Evolutionary conservation across 176 grass and related monocot species (phyloP).

Genomic region (Avena eriantha): DNA sequence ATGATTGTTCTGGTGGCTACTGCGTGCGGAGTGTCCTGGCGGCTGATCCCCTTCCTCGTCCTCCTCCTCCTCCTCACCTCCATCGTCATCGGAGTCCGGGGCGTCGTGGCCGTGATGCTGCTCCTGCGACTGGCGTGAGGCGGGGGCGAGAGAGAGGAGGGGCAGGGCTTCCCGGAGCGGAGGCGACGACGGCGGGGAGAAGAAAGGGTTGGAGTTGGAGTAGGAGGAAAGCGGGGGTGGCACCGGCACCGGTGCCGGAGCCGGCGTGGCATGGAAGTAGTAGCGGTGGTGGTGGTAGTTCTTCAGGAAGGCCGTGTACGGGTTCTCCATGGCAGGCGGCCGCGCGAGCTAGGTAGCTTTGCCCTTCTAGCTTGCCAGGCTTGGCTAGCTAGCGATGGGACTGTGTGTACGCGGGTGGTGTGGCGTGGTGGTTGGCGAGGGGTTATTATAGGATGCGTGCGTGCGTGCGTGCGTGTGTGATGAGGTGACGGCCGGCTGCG

Average conservation of each 20-base stretch:
- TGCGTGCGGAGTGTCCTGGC: neutral
- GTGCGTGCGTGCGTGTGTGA: neutral
- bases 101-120: neutral
- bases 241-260: neutral
- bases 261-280: constrained; percentile 20
- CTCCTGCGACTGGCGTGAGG: neutral
- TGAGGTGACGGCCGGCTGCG: neutral
- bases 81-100: neutral
- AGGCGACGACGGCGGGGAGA: constrained; percentile 47
- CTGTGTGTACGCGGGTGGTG: constrained; percentile 12
- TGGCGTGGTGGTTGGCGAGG: constrained; percentile 46
- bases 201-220: constrained; percentile 36
- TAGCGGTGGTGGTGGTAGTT: constrained; percentile 49
- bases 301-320: constrained; percentile 70
- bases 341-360: constrained; percentile 8
- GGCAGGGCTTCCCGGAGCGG: constrained; percentile 90
- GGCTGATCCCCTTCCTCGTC: neutral
- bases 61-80: neutral
- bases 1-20: neutral
- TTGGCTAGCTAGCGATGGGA: neutral
- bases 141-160: constrained; percentile 72
- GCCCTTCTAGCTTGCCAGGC: neutral
- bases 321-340: constrained; percentile 69
- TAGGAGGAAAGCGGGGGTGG: neutral
- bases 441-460: constrained; percentile 44